Base-by-base conservation (phyloP, 2,329 filamentous ascomycete genomes). In the Diplodia intermedia region DNA sequence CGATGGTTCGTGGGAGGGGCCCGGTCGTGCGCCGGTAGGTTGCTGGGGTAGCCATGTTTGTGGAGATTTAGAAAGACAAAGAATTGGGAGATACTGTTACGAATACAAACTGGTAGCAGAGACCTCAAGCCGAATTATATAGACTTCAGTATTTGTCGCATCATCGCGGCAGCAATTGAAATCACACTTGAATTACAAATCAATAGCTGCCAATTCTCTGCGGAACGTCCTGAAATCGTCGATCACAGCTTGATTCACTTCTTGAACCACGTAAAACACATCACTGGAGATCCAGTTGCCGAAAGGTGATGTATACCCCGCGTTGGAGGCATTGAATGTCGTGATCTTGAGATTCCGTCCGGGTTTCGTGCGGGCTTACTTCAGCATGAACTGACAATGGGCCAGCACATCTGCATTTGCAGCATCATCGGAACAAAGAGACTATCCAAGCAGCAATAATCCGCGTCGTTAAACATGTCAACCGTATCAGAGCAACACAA, bases 1-100 rank as follows among this genome's bases (percentile, higher is more conserved):
- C 60, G 31, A 70, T 60, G 3, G 62, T 61, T 2, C 68, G 67
- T 2, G 68, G 73, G 12, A 47, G 65, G 3, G 68, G 38, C 5
- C 55, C 62, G 15, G 63, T 52, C 40, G 69, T 72, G 20, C 73
- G 73, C 36, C 71, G 72, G 63, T 70, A 70, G 3, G 69, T n/a
- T 4, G 18, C n/a, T 11, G 18, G 18, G 4, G 14, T 2, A 6
- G 40, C 40, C 40, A 43, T 43, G 1, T n/a, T 43, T 5, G 18
- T 43, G 18, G 8, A n/a, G 5, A 18, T n/a, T 5, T 15, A 8
- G n/a, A 5, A 2, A n/a, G 3, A 14, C 14, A 15, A 15, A 40
- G 38, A 3, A 40, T 18, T n/a, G 40, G 40, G 4, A 43, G 8
- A 8, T 43, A 18, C 6, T 43, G 18, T 9, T n/a, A 6, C 6